phyloP scores from a whole-genome alignment of 345 rosid species.

The Populus simonii region DNA sequence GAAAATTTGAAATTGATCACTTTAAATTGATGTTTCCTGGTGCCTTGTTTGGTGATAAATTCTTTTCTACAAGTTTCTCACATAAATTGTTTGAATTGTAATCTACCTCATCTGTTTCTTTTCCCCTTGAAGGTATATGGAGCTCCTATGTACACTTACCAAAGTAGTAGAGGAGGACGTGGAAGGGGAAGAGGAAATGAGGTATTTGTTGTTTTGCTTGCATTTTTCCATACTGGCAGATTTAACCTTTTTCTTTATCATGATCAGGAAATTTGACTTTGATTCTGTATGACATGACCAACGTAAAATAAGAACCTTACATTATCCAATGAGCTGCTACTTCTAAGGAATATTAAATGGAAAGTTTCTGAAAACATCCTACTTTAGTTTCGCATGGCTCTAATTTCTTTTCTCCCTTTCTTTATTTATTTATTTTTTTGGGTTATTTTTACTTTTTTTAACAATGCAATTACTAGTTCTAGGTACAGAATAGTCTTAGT shows the following conservation, averaged over 20 bases:
- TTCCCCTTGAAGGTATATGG: slow-evolving; percentile 14
- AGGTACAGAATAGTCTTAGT: not conserved
- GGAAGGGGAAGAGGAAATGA: slow-evolving; percentile 22
- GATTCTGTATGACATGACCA: not conserved
- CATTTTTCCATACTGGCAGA: not conserved
- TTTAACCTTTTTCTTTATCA: not conserved
- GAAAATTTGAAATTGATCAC: not conserved
- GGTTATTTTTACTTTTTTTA: not conserved
- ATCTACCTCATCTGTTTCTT: not conserved
- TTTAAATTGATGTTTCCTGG: not conserved
- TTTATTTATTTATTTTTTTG: not conserved
- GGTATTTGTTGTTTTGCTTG: slow-evolving; percentile 14
- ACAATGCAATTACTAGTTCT: not conserved
- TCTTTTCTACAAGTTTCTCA: not conserved
- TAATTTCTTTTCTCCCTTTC: not conserved
- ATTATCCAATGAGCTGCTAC: not conserved
- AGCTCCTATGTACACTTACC: slow-evolving; percentile 15
- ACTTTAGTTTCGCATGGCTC: not conserved
- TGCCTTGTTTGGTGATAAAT: not conserved
- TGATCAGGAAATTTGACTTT: not conserved
- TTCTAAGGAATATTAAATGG: not conserved
- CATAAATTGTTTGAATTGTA: not conserved
- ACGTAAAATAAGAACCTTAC: not conserved
- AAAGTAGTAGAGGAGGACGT: slow-evolving; percentile 26
- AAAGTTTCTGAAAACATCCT: not conserved